phyloP scores from a whole-genome alignment of 1,139 yeast species.

The Kluyveromyces marxianus region DNA sequence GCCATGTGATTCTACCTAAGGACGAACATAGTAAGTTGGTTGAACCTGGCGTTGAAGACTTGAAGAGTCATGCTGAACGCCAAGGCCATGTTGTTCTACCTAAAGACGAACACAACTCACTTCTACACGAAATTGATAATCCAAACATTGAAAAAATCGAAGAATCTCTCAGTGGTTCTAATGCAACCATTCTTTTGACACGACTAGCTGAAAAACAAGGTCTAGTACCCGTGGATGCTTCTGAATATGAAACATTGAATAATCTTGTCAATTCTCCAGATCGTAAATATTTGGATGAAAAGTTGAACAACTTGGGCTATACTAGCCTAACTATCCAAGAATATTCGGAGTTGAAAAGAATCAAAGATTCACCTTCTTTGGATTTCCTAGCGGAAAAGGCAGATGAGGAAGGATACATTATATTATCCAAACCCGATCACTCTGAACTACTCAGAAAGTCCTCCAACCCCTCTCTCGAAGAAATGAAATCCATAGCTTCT shows the following conservation, averaged over 20 bases:
- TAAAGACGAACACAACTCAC: not conserved
- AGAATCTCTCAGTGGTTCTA: not conserved
- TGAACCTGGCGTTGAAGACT: not conserved
- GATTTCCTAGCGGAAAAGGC: conserved; percentile 6
- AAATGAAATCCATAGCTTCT: conserved; percentile 20
- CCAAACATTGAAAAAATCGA: conserved; percentile 2
- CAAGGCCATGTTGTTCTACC: not conserved
- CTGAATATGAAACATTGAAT: conserved; percentile 13
- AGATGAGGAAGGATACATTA: not conserved
- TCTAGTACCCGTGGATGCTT: not conserved
- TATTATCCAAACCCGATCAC: conserved; percentile 5
- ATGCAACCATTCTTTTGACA: not conserved
- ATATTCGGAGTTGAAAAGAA: conserved; percentile 27
- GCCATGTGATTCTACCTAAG: conserved; percentile 3
- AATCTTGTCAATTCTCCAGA: not conserved
- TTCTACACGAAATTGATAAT: not conserved
- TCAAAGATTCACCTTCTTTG: conserved; percentile 6
- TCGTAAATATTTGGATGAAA: conserved; percentile 21
- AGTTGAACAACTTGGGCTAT: conserved; percentile 31
- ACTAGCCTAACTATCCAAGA: conserved; percentile 29
- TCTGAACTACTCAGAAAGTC: conserved; percentile 10
- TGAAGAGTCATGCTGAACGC: not conserved
- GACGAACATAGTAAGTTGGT: not conserved
- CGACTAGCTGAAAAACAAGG: not conserved
- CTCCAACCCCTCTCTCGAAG: conserved; percentile 17